Conservation (phyloP, 345 rosid genomes). For the Aquilaria yunnanensis region DNA sequence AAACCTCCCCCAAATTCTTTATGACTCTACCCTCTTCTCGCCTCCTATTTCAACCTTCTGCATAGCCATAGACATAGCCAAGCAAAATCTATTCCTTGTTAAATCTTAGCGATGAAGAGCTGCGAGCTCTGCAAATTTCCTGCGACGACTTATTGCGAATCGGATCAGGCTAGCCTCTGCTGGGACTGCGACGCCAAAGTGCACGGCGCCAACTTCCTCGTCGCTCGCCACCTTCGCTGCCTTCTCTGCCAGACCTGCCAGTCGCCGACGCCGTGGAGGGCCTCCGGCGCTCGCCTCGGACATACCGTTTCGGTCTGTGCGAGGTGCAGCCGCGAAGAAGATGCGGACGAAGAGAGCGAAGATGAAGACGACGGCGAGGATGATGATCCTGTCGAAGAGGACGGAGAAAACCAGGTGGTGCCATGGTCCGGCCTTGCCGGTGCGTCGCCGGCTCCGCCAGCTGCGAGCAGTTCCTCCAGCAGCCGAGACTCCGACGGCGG, state of each 20-base stretch:
- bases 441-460: constrained; percentile 44
- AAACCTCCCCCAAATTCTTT: too few relatives aligned
- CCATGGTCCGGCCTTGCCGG: constrained; percentile 33
- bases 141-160: constrained; percentile 57
- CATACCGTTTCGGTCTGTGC: constrained; percentile 49
- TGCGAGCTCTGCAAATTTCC: constrained; percentile 53
- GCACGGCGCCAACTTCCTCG: constrained; percentile 77
- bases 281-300: constrained; percentile 49
- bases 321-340: constrained; percentile 25
- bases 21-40: too few relatives aligned
- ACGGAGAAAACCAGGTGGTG: constrained; percentile 54
- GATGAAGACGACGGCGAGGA: constrained; percentile 9
- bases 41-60: not conserved
- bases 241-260: constrained; percentile 55
- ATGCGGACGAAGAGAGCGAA: constrained; percentile 14
- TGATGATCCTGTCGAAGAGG: constrained; percentile 11
- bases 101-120: constrained; percentile 24
- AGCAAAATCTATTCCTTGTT: not conserved
- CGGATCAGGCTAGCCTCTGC: constrained; percentile 65
- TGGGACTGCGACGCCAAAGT: constrained; percentile 69
- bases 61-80: not conserved
- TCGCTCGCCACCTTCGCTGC: constrained; percentile 49
- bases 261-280: constrained; percentile 52
- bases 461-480: constrained; percentile 30
- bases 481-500: constrained; percentile 22